phyloP scores from a whole-genome alignment of 139 green algal genomes.

The Chlamydomonas eustigma region DNA sequence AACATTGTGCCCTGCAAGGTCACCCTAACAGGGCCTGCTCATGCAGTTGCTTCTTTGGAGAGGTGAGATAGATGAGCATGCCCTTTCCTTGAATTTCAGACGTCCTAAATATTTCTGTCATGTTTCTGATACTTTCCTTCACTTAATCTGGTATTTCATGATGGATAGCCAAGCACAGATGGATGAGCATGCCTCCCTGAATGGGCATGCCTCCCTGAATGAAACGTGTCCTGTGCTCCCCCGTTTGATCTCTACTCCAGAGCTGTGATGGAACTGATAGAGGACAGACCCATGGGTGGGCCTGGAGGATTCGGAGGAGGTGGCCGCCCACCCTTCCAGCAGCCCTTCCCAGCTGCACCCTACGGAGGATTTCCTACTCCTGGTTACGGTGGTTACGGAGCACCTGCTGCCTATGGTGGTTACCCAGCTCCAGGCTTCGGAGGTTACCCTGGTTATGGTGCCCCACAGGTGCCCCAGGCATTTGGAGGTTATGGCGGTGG shows the following conservation, averaged over 20 bases:
- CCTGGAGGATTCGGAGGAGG: neutral
- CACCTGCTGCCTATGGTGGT: neutral
- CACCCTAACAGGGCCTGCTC: conserved; percentile 70
- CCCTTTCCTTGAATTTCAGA: too few relatives aligned
- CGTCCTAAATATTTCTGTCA: too few relatives aligned
- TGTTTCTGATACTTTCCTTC: too few relatives aligned
- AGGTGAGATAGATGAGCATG: conserved; percentile 19
- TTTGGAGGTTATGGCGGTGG: conserved; percentile 31
- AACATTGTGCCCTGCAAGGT: conserved; percentile 73
- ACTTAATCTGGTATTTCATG: too few relatives aligned
- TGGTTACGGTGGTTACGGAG: conserved; percentile 7
- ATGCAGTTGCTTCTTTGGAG: conserved; percentile 35
- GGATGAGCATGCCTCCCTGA: too few relatives aligned
- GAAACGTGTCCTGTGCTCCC: too few relatives aligned
- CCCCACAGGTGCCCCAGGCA: conserved; percentile 5
- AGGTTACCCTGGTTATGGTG: conserved; percentile 19
- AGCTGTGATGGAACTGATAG: conserved; percentile 36
- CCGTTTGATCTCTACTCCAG: neutral
- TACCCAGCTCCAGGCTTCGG: neutral
- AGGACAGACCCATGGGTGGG: conserved; percentile 19
- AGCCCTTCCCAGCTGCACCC: neutral
- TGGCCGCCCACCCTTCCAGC: neutral
- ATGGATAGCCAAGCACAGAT: too few relatives aligned
- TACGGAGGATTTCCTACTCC: neutral
- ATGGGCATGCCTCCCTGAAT: too few relatives aligned